phyloP scores from a whole-genome alignment of 768 basidiomycete species.

The Rhodotorula toruloides region DNA sequence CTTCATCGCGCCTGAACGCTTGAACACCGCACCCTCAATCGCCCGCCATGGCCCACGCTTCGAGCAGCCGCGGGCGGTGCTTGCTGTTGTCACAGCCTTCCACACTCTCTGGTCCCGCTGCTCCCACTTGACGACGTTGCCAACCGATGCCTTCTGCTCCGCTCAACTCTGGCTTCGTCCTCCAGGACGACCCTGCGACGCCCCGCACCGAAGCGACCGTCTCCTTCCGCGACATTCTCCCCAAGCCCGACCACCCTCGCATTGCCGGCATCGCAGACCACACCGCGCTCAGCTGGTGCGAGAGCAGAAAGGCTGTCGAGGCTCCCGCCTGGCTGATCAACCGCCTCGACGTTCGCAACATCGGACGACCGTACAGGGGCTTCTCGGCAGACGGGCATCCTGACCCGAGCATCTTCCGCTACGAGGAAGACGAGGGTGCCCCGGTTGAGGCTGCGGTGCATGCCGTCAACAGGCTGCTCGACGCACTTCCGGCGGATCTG shows the following conservation, averaged over 20 bases:
- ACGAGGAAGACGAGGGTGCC: slow-evolving; percentile 42
- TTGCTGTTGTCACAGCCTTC: no score
- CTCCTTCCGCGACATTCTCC: slow-evolving; percentile 10
- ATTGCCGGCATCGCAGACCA: slow-evolving; percentile 41
- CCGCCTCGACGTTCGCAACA: slow-evolving; percentile 35
- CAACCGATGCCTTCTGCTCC: no score
- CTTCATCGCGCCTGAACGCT: no score
- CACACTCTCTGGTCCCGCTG: no score
- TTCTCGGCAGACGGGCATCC: slow-evolving; percentile 41
- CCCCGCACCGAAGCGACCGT: slow-evolving; percentile 2
- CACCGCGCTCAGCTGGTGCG: slow-evolving; percentile 38
- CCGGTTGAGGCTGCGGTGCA: slow-evolving; percentile 37
- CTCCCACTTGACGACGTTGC: no score
- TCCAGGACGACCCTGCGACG: slow-evolving; percentile 3
- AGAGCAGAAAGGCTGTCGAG: slow-evolving; percentile 33
- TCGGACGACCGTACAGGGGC: slow-evolving; percentile 39
- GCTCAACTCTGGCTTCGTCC: slow-evolving; percentile 2
- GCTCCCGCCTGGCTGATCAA: slow-evolving; percentile 44
- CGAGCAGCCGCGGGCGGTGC: no score
- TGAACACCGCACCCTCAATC: no score
- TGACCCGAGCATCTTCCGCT: slow-evolving; percentile 32
- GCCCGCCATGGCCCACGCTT: no score
- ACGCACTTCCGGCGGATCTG: slow-evolving; percentile 27
- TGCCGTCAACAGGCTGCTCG: slow-evolving; percentile 37
- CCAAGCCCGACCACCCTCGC: slow-evolving; percentile 16